Evolutionary conservation across 2,329 filamentous ascomycete genomes (phyloP).

Genomic region (Xylaria sp.): DNA sequence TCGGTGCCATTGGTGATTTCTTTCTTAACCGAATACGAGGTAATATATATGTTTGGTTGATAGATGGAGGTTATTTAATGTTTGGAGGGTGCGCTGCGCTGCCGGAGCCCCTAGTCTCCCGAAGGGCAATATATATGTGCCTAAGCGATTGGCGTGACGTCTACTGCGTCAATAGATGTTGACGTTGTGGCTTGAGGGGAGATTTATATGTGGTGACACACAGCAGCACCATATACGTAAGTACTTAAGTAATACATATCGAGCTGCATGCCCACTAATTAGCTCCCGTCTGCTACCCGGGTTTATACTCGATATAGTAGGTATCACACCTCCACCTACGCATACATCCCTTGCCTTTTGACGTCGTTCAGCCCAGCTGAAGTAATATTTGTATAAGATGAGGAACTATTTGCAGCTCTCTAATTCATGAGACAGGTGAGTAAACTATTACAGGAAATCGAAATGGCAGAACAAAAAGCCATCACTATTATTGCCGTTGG

Average conservation of each 20-base stretch:
- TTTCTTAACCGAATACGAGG: neutral
- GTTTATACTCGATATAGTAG: neutral
- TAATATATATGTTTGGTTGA: neutral
- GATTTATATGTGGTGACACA: neutral
- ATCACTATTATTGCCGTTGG: slow-evolving; percentile 61
- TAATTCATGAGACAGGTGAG: neutral
- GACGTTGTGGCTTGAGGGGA: neutral
- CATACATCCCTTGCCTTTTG: neutral
- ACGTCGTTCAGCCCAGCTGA: neutral
- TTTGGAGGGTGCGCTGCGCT: too few relatives aligned
- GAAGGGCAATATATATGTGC: neutral
- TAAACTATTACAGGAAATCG: neutral
- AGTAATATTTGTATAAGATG: neutral
- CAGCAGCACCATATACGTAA: neutral
- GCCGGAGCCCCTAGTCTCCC: too few relatives aligned
- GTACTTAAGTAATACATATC: slow-evolving; percentile 9
- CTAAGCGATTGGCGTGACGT: slow-evolving; percentile 4
- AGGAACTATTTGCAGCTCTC: too few relatives aligned
- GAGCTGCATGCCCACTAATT: neutral
- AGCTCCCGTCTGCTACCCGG: slow-evolving; percentile 2
- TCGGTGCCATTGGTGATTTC: slow-evolving; percentile 55
- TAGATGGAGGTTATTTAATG: too few relatives aligned
- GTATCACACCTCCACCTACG: slow-evolving; percentile 24
- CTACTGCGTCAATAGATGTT: too few relatives aligned
- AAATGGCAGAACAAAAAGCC: slow-evolving; percentile 35